Percentiles rank a stretch among this genome's conserved stretches.
Conservation (phyloP, 2,329 filamentous ascomycete species). For the Didymellaceae sp. region DNA sequence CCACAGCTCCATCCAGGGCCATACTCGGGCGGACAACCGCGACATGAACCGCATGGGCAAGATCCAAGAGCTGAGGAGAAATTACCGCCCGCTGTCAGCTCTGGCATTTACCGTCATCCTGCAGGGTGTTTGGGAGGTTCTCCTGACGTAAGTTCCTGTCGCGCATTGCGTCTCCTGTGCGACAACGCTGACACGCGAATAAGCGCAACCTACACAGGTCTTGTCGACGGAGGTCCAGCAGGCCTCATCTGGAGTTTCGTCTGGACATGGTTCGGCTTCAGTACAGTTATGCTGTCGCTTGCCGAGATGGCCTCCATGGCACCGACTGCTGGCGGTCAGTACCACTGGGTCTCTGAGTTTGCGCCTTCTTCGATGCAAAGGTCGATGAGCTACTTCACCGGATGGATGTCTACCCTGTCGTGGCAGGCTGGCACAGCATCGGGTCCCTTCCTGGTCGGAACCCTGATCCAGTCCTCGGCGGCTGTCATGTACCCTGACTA, state of each 20-base stretch:
- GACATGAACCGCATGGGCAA: conserved; percentile 47
- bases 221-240: conserved; percentile 41
- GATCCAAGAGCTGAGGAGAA: conserved; percentile 42
- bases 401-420: conserved; percentile 59
- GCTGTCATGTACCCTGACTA: conserved; percentile 54
- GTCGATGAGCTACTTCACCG: conserved; percentile 39
- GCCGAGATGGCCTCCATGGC: conserved; percentile 47
- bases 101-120: conserved; percentile 44
- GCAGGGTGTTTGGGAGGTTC: conserved; percentile 44
- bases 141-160: conserved; percentile 35
- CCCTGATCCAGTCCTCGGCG: conserved; percentile 54
- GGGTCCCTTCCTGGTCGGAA: conserved; percentile 57
- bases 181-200: conserved; percentile 10
- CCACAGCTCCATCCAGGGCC: conserved; percentile 34
- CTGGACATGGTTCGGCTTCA: conserved; percentile 45
- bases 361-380: conserved; percentile 38
- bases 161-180: background rate
- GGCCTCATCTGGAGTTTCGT: conserved; percentile 46
- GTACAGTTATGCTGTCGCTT: conserved; percentile 40
- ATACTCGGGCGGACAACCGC: conserved; percentile 36
- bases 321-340: conserved; percentile 44
- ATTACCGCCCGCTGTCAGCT: conserved; percentile 42
- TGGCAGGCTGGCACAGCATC: conserved; percentile 60
- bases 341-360: conserved; percentile 47
- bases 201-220: conserved; percentile 38